Percentiles rank a stretch among this genome's conserved stretches.
Evolutionary conservation across 768 basidiomycete species (phyloP).

Genomic region (Pleurotus giganteus): DNA sequence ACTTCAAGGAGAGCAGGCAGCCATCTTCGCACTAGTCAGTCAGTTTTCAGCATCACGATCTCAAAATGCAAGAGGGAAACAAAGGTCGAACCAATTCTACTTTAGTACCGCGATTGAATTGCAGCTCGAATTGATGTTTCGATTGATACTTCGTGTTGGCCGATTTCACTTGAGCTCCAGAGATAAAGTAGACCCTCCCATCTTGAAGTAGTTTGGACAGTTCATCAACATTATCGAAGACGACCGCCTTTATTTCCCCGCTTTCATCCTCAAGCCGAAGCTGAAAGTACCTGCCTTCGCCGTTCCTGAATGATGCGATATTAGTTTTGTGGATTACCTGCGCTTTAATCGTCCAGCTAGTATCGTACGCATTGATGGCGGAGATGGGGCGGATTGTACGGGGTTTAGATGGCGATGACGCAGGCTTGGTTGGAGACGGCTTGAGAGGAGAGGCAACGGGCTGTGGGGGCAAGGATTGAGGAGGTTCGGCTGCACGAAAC

Average conservation of each 20-base stretch:
- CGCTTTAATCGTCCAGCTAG: neutral
- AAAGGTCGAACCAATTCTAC: neutral
- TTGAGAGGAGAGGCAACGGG: neutral
- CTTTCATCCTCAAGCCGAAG: neutral
- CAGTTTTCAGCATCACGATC: neutral
- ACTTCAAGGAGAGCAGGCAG: neutral
- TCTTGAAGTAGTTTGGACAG: neutral
- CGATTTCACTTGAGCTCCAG: neutral
- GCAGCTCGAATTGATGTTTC: neutral
- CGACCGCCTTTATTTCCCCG: neutral
- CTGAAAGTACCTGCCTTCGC: neutral
- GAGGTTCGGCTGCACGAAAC: neutral
- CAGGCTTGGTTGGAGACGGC: neutral
- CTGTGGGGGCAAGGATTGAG: too few relatives aligned
- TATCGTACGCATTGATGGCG: neutral
- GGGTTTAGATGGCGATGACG: neutral
- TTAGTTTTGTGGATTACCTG: neutral
- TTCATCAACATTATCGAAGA: neutral
- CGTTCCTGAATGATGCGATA: neutral
- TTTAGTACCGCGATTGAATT: neutral
- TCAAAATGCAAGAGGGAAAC: neutral
- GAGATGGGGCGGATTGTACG: neutral
- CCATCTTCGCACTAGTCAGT: neutral
- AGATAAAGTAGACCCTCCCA: neutral
- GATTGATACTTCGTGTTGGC: neutral